Percentiles rank a stretch among this genome's conserved stretches.
These are phyloP conservation scores for Aethionema arabicum DNA, from an alignment of 345 rosid species.

Conservation along the genomic window DNA sequence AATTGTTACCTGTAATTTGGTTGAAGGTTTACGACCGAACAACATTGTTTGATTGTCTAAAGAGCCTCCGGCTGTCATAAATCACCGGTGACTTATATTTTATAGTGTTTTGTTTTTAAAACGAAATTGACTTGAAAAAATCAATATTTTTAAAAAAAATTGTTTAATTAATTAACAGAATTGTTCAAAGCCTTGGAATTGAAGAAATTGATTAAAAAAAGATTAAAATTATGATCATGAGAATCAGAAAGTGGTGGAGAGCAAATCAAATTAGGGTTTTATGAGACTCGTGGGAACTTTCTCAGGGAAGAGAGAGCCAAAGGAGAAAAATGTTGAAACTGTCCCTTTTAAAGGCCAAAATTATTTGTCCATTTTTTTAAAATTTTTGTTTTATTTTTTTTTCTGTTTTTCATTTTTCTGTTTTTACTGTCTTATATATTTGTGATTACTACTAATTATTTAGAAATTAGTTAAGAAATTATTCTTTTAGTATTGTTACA, in stretches of 20 bases:
- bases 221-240: conserved; percentile 15
- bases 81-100: conserved; percentile 28
- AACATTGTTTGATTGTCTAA: conserved; percentile 47
- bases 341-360: conserved; percentile 36
- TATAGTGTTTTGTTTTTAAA: conserved; percentile 28
- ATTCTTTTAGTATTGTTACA: conserved; percentile 14
- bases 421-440: conserved; percentile 15
- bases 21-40: conserved; percentile 44
- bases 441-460: conserved; percentile 26
- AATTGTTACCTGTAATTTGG: conserved; percentile 44
- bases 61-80: conserved; percentile 42
- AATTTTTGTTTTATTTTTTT: conserved; percentile 15
- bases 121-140: conserved; percentile 12
- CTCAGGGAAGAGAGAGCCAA: conserved; percentile 49
- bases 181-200: conserved; percentile 34
- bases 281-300: conserved; percentile 43
- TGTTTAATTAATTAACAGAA: conserved; percentile 17
- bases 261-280: conserved; percentile 31
- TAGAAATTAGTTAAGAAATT: conserved; percentile 17
- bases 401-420: conserved; percentile 17
- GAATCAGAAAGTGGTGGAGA: conserved; percentile 22
- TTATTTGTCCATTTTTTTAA: conserved; percentile 17
- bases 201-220: conserved; percentile 15
- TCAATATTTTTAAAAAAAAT: conserved; percentile 11
- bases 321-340: conserved; percentile 21